A percentile compares a stretch with the other conserved stretches of the same genome.
These are phyloP conservation scores for Pseudozyma sp. DNA, from an alignment of 1,284 basidiomycete species.

Conservation along the genomic window DNA sequence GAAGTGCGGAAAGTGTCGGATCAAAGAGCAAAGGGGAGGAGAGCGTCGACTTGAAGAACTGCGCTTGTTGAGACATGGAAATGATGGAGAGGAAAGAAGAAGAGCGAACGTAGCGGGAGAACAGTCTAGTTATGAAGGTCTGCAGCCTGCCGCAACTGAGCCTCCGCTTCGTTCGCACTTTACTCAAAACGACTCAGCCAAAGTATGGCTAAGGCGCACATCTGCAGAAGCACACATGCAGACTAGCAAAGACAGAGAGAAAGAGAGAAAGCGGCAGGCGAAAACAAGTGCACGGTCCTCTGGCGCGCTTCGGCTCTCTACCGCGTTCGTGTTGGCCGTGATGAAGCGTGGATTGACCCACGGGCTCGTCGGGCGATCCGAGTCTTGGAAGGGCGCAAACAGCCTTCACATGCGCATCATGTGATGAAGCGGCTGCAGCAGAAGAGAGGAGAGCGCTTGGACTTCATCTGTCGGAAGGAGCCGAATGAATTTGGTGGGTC, in stretches of 20 bases:
- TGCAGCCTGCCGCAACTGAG: too few relatives aligned
- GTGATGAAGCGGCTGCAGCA: background rate
- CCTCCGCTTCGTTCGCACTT: too few relatives aligned
- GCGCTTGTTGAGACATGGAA: too few relatives aligned
- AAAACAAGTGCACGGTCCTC: conserved; percentile 28
- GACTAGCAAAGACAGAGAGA: background rate
- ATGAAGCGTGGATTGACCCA: background rate
- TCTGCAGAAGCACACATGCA: background rate
- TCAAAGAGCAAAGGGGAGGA: too few relatives aligned
- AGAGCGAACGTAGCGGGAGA: too few relatives aligned
- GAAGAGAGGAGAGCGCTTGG: conserved; percentile 6
- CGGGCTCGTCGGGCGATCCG: conserved; percentile 12
- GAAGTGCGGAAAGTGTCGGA: too few relatives aligned
- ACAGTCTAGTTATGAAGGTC: too few relatives aligned
- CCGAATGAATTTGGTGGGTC: background rate
- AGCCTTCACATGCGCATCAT: background rate
- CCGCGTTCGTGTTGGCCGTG: background rate
- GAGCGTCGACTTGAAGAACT: too few relatives aligned
- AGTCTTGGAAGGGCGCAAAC: conserved; percentile 1
- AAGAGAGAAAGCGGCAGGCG: too few relatives aligned
- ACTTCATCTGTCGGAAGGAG: conserved; percentile 28
- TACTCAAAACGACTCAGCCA: too few relatives aligned
- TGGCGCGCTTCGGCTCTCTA: background rate
- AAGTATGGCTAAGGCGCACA: too few relatives aligned
- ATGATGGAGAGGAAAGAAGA: too few relatives aligned